Percentiles rank a stretch among this genome's conserved stretches.
These are phyloP conservation scores for Nepenthes gracilis DNA, from an alignment of 148 eudicot species.

Conservation along the genomic window DNA sequence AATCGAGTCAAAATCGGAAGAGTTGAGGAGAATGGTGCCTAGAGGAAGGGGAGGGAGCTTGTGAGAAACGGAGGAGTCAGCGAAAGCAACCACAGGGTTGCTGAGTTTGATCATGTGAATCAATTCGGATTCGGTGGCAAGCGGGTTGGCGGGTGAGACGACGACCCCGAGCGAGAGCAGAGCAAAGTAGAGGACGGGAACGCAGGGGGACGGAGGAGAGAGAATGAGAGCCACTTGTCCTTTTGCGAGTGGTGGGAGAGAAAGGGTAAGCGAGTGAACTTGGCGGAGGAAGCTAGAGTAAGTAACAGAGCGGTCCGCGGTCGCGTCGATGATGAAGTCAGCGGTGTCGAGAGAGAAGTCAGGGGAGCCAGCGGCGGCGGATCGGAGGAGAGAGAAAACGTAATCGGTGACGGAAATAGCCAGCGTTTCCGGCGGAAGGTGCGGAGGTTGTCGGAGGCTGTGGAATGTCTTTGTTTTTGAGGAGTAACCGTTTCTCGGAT, in stretches of 20 bases:
- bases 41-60: conserved; percentile 20
- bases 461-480: conserved; percentile 36
- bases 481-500: conserved; percentile 35
- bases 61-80: conserved; percentile 19
- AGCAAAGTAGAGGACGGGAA: conserved; percentile 24
- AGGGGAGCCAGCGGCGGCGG: neutral
- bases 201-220: conserved; percentile 19
- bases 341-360: conserved; percentile 10
- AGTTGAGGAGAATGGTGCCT: conserved; percentile 37
- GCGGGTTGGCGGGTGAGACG: conserved; percentile 27
- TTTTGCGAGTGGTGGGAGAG: conserved; percentile 18
- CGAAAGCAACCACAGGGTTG: conserved; percentile 30
- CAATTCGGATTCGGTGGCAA: conserved; percentile 15
- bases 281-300: conserved; percentile 33
- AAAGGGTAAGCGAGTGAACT: conserved; percentile 18
- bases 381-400: conserved; percentile 28
- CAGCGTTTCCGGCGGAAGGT: conserved; percentile 27
- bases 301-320: conserved; percentile 27
- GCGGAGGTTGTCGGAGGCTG: conserved; percentile 20
- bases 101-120: conserved; percentile 9
- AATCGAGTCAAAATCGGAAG: conserved; percentile 35
- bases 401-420: conserved; percentile 30
- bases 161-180: conserved; percentile 28
- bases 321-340: conserved; percentile 25
- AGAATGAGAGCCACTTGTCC: conserved; percentile 21